A percentile compares a stretch with the other conserved stretches of the same genome.
These are phyloP conservation scores for Globisporangium mamillatum DNA, from an alignment of 352 stramenopile genomes.

Conservation along the genomic window DNA sequence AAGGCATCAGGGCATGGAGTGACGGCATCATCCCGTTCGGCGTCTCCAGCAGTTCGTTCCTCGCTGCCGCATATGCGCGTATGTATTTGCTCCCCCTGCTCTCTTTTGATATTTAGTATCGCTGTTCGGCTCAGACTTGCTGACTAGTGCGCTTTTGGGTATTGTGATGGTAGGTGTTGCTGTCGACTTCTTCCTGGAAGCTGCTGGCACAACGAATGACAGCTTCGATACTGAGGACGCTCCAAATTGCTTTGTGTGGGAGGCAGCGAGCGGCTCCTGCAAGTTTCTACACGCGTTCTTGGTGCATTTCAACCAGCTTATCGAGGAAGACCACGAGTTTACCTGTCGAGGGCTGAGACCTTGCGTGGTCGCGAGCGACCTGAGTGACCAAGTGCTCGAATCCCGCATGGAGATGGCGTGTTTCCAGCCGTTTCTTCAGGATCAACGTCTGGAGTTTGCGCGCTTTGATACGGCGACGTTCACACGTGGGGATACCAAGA, in stretches of 20 bases:
- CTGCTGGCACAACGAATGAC: neutral
- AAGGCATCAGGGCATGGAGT: slow-evolving; percentile 76
- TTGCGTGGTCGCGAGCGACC: slow-evolving; percentile 65
- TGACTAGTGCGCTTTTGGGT: neutral
- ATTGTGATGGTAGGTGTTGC: slow-evolving; percentile 22
- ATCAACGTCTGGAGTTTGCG: slow-evolving; percentile 60
- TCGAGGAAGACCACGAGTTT: slow-evolving; percentile 25
- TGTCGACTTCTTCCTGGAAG: slow-evolving; percentile 44
- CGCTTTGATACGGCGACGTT: slow-evolving; percentile 62
- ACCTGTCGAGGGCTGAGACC: slow-evolving; percentile 33
- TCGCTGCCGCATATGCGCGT: slow-evolving; percentile 65
- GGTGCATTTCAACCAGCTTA: slow-evolving; percentile 54
- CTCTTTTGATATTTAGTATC: neutral
- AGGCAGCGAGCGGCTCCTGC: slow-evolving; percentile 77
- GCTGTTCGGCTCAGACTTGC: neutral
- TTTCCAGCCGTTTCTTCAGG: slow-evolving; percentile 47
- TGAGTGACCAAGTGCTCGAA: slow-evolving; percentile 67
- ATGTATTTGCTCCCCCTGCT: slow-evolving; percentile 2
- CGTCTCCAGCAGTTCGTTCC: slow-evolving; percentile 76
- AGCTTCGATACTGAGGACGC: neutral
- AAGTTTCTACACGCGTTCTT: slow-evolving; percentile 79
- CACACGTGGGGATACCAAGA: slow-evolving; percentile 20
- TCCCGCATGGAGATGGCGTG: slow-evolving; percentile 57
- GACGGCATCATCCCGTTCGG: slow-evolving; percentile 69
- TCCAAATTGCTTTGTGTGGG: slow-evolving; percentile 81